Conservation (phyloP, 1,284 basidiomycete species). For the Blastosporella zonata region DNA sequence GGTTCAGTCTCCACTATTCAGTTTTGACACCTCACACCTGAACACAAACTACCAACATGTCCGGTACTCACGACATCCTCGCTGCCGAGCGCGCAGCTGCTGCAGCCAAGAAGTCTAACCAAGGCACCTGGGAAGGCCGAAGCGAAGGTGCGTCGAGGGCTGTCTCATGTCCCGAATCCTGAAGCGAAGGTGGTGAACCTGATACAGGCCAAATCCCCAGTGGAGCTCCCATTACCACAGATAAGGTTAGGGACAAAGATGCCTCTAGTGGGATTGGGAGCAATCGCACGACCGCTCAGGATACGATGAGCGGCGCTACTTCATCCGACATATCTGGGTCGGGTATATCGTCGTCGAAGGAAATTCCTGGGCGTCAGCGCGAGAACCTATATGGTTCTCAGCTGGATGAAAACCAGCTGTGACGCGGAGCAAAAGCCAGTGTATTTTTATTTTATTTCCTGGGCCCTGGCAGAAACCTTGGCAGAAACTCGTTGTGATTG, state of each 20-base stretch:
- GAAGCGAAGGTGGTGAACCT: background rate
- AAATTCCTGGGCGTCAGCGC: background rate
- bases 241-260: slow-evolving; percentile 3
- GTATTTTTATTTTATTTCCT: background rate
- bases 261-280: background rate
- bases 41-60: slow-evolving; percentile 5
- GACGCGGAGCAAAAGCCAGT: background rate
- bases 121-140: slow-evolving; percentile 2
- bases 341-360: slow-evolving; percentile 1
- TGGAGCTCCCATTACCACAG: background rate
- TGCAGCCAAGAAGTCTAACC: background rate
- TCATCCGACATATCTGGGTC: background rate
- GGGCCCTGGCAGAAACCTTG: background rate
- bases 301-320: slow-evolving; percentile 4
- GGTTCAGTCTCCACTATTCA: background rate
- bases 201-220: background rate
- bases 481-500: slow-evolving; percentile 2
- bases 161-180: background rate
- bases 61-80: slow-evolving; percentile 12
- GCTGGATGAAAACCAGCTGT: background rate
- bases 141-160: slow-evolving; percentile 1
- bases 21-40: background rate
- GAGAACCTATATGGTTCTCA: background rate
- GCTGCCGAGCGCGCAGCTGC: slow-evolving; percentile 9
- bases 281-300: background rate